phyloP scores from a whole-genome alignment of 108 stramenopile genomes.

The Thalassiosira profunda region DNA sequence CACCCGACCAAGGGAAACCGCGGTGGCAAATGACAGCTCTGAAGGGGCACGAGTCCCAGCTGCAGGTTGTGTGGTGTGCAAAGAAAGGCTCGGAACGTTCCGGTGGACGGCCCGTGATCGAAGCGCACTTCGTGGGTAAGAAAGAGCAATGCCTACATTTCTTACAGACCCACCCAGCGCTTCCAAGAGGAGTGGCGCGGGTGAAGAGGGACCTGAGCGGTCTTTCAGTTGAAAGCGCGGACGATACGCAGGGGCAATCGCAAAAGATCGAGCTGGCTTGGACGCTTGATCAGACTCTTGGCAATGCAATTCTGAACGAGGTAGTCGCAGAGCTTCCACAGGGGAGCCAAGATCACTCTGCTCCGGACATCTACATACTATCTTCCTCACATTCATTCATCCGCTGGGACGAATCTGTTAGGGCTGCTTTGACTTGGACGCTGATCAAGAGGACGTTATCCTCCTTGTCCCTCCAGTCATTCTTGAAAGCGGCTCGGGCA shows the following conservation, averaged over 20 bases:
- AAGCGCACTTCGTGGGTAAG: conserved; percentile 37
- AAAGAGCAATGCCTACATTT: conserved; percentile 18
- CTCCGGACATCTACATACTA: neutral
- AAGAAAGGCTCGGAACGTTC: conserved; percentile 3
- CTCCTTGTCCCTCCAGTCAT: conserved; percentile 11
- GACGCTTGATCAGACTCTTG: neutral
- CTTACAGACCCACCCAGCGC: conserved; percentile 2
- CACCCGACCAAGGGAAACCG: neutral
- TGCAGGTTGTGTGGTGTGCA: conserved; percentile 25
- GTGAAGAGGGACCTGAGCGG: conserved; percentile 6
- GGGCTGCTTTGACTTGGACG: conserved; percentile 28
- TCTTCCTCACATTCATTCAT: neutral
- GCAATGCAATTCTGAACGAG: neutral
- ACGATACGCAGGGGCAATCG: neutral
- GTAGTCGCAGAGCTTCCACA: neutral
- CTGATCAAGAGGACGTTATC: conserved; percentile 14
- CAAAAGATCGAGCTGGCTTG: conserved; percentile 11
- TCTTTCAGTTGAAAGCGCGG: neutral
- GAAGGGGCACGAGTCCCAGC: neutral
- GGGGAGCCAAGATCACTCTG: too few relatives aligned
- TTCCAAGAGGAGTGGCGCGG: conserved; percentile 15
- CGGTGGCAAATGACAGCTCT: conserved; percentile 13
- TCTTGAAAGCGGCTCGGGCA: conserved; percentile 40
- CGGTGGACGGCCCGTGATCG: conserved; percentile 16
- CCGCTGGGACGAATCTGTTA: neutral